Percentiles rank a stretch among this genome's conserved stretches.
Conservation (phyloP, 441 rosid species). For the Bocquillonia castaneifolia region DNA sequence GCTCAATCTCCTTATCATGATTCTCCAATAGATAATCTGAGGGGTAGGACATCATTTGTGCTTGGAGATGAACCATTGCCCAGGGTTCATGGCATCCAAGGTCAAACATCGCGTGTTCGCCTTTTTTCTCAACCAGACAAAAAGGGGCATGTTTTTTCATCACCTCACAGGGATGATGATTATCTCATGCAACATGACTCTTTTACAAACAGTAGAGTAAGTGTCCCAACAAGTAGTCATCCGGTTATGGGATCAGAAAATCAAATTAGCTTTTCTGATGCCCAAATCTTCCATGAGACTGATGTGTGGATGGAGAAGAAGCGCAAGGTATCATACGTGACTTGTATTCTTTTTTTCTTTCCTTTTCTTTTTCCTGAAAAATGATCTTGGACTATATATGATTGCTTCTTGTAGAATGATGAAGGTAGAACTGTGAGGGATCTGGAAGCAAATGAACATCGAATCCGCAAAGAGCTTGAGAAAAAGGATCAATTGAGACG, state of each 20-base stretch:
- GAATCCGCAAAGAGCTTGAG: conserved; percentile 75
- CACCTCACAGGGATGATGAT: conserved; percentile 53
- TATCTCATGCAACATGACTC: conserved; percentile 46
- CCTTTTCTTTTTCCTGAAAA: conserved; percentile 10
- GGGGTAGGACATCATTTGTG: conserved; percentile 49
- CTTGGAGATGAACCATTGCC: conserved; percentile 50
- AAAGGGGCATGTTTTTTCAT: conserved; percentile 45
- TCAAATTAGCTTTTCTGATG: conserved; percentile 50
- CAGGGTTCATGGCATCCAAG: conserved; percentile 49
- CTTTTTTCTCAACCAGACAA: conserved; percentile 58
- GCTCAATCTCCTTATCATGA: conserved; percentile 57
- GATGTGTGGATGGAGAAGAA: conserved; percentile 57
- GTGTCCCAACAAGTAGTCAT: conserved; percentile 31
- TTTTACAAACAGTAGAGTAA: conserved; percentile 38
- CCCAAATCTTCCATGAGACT: conserved; percentile 49
- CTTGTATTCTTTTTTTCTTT: conserved; percentile 15
- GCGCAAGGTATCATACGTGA: conserved; percentile 51
- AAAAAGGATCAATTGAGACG: conserved; percentile 65
- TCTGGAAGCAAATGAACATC: conserved; percentile 64
- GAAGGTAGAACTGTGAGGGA: conserved; percentile 69
- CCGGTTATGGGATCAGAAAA: conserved; percentile 49
- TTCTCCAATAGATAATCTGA: conserved; percentile 43
- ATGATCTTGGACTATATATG: conserved; percentile 1
- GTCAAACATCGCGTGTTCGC: conserved; percentile 48
- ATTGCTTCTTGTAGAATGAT: conserved; percentile 46